phyloP scores from a whole-genome alignment of 345 rosid genomes.

The Camelina sativa region DNA sequence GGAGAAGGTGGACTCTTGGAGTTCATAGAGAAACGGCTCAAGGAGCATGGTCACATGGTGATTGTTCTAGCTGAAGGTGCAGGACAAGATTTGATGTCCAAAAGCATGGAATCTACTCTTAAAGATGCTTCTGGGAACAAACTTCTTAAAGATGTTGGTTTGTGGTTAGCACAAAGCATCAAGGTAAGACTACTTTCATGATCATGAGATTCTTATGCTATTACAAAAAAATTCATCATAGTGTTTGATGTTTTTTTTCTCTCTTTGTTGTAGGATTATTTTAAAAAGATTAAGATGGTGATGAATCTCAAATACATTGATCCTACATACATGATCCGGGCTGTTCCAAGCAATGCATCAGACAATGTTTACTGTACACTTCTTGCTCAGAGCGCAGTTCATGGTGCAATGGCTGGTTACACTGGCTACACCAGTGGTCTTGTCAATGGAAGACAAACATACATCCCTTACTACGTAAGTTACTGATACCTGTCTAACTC shows the following conservation, averaged over 20 bases:
- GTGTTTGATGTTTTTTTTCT: constrained; percentile 9
- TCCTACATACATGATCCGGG: constrained; percentile 93
- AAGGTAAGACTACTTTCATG: constrained; percentile 51
- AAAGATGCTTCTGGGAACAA: constrained; percentile 86
- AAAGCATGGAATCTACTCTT: constrained; percentile 52
- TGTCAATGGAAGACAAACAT: constrained; percentile 81
- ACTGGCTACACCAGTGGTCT: constrained; percentile 84
- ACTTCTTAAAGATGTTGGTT: constrained; percentile 81
- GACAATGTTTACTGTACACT: constrained; percentile 94
- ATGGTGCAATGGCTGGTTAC: constrained; percentile 95
- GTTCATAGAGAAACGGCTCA: constrained; percentile 63
- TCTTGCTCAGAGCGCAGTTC: constrained; percentile 87
- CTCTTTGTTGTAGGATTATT: constrained; percentile 56
- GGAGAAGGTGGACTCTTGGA: constrained; percentile 82
- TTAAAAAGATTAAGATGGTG: constrained; percentile 55
- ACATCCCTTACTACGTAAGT: constrained; percentile 83
- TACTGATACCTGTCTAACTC: not conserved
- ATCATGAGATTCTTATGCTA: constrained; percentile 10
- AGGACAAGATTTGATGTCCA: constrained; percentile 70
- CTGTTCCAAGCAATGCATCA: constrained; percentile 84
- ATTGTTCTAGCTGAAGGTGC: constrained; percentile 89
- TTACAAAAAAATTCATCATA: constrained; percentile 11
- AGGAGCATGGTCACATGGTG: constrained; percentile 82
- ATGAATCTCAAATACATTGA: constrained; percentile 88
- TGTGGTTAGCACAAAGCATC: constrained; percentile 68